These are phyloP conservation scores for Colletotrichum agaves DNA, from an alignment of 2,329 filamentous ascomycete species.

Conservation along the genomic window DNA sequence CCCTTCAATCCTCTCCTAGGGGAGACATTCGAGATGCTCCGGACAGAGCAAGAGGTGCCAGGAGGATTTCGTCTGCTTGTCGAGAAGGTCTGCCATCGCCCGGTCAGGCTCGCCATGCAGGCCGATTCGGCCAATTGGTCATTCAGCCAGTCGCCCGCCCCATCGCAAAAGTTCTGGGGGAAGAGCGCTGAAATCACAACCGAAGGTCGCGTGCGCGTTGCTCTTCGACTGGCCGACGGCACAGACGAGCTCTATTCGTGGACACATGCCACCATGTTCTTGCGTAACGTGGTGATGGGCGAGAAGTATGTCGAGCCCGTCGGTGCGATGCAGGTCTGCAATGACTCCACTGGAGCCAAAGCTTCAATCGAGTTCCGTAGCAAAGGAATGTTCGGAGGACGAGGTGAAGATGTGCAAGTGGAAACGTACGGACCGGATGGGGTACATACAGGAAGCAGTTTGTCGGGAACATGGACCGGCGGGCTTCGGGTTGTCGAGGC, in stretches of 20 bases:
- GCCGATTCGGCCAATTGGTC: conserved; percentile 89
- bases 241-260: conserved; percentile 88
- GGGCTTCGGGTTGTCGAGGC: conserved; percentile 74
- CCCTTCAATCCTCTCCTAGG: conserved; percentile 97
- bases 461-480: conserved; percentile 87
- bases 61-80: conserved; percentile 89
- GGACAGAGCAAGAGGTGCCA: conserved; percentile 78
- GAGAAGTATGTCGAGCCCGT: conserved; percentile 98
- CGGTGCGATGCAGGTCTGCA: conserved; percentile 85
- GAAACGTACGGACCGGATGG: conserved; percentile 77
- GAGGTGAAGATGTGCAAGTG: conserved; percentile 88
- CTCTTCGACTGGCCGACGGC: conserved; percentile 72
- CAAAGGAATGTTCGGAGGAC: conserved; percentile 96
- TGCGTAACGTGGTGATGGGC: conserved; percentile 95
- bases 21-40: conserved; percentile 93
- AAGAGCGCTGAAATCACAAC: conserved; percentile 96
- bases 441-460: conserved; percentile 70
- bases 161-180: conserved; percentile 98
- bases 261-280: conserved; percentile 87
- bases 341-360: conserved; percentile 85
- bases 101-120: conserved; percentile 92
- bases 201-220: conserved; percentile 84
- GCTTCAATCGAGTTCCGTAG: conserved; percentile 91
- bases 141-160: conserved; percentile 85
- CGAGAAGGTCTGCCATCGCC: conserved; percentile 94